Conservation (phyloP, 352 stramenopile species). For the Phytophthora agathidicida region DNA sequence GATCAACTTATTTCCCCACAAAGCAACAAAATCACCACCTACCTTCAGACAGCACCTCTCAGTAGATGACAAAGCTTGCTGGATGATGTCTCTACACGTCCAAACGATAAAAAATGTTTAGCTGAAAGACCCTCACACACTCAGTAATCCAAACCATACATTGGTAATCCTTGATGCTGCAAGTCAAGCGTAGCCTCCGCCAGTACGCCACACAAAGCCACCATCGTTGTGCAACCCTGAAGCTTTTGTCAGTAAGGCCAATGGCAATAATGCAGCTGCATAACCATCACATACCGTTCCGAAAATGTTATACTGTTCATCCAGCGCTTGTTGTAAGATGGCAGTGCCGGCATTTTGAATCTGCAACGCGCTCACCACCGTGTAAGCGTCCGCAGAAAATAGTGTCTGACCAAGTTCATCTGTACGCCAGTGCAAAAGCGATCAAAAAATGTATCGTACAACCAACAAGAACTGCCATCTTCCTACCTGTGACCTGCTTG, state of each 20-base stretch:
- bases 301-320: conserved; percentile 18
- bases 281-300: conserved; percentile 20
- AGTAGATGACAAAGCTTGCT: conserved; percentile 14
- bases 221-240: conserved; percentile 29
- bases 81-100: conserved; percentile 15
- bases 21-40: neutral
- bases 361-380: conserved; percentile 24
- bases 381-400: conserved; percentile 28
- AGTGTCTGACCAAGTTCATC: conserved; percentile 27
- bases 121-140: neutral
- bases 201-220: conserved; percentile 27
- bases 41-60: conserved; percentile 20
- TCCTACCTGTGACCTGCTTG: conserved; percentile 30
- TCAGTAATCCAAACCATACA: conserved; percentile 2
- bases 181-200: conserved; percentile 21
- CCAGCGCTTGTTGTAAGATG: conserved; percentile 33
- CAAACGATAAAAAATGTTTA: neutral
- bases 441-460: no score
- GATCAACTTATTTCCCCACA: neutral
- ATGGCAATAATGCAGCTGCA: no score
- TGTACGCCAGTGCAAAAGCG: no score
- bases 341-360: conserved; percentile 32
- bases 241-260: conserved; percentile 7
- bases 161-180: conserved; percentile 10
- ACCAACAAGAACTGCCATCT: no score